Percentiles rank a stretch among this genome's conserved stretches.
phyloP scores from a whole-genome alignment of 2,329 filamentous ascomycete genomes.

The Scytalidium sp. region DNA sequence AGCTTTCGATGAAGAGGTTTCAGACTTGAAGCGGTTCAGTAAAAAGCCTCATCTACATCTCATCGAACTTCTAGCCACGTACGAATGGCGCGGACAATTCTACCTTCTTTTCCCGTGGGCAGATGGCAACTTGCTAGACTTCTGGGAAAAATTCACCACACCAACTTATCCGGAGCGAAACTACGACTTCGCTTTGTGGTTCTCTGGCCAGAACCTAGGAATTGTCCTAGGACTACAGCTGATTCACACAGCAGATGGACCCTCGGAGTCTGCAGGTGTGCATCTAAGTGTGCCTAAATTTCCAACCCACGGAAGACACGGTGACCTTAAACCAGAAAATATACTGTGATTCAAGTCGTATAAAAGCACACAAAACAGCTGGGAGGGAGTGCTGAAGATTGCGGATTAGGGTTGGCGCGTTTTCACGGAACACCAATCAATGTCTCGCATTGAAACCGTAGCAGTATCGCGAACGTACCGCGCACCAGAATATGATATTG shows the following conservation, averaged over 20 bases:
- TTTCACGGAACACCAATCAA: conserved; percentile 13
- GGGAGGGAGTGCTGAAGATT: conserved; percentile 13
- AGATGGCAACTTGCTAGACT: conserved; percentile 3
- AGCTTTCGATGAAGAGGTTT: conserved; percentile 3
- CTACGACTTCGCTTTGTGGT: background rate
- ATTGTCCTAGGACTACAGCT: conserved; percentile 3
- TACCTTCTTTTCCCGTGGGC: conserved; percentile 10
- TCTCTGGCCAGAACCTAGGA: conserved; percentile 5
- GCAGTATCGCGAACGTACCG: conserved; percentile 12
- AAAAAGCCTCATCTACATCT: background rate
- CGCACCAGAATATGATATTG: conserved; percentile 16
- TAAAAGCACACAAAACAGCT: conserved; percentile 7
- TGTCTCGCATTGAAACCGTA: background rate
- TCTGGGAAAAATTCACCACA: background rate
- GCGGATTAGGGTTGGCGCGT: conserved; percentile 20
- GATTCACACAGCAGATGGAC: conserved; percentile 3
- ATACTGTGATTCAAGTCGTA: conserved; percentile 20
- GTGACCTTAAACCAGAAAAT: conserved; percentile 27
- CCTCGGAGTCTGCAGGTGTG: background rate
- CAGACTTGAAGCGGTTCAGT: conserved; percentile 6
- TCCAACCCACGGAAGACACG: conserved; percentile 20
- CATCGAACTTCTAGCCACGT: conserved; percentile 7
- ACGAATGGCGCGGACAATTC: conserved; percentile 4
- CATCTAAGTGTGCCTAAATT: background rate
- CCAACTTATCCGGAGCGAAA: background rate